Conservation (phyloP, 768 basidiomycete genomes). For the Lactarius akahatsu region DNA sequence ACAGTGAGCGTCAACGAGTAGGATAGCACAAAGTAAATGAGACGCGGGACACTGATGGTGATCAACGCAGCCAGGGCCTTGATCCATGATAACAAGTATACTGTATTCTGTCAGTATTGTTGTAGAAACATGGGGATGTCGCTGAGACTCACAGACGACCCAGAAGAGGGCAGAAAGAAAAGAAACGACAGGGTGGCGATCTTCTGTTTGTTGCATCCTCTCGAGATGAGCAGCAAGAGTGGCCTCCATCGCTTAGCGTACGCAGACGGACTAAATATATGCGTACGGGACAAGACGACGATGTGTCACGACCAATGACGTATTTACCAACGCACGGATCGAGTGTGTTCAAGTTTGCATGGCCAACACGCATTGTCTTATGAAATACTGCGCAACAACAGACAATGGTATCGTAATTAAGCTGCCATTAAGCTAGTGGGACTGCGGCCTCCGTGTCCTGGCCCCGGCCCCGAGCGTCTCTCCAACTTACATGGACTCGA, state of each 20-base stretch:
- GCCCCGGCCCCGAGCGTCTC: neutral
- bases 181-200: constrained; percentile 71
- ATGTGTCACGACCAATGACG: constrained; percentile 5
- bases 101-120: constrained; percentile 40
- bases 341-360: neutral
- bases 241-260: constrained; percentile 15
- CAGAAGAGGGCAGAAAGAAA: constrained; percentile 81
- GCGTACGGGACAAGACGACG: neutral
- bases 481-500: neutral
- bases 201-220: constrained; percentile 35
- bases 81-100: constrained; percentile 80
- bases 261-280: neutral
- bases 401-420: neutral
- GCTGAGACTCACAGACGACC: constrained; percentile 64
- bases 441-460: neutral
- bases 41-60: constrained; percentile 80
- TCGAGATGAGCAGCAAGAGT: constrained; percentile 9
- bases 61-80: constrained; percentile 72
- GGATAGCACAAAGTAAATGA: constrained; percentile 74
- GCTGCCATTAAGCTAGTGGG: neutral
- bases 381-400: neutral
- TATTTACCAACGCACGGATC: neutral
- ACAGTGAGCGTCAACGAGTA: constrained; percentile 91
- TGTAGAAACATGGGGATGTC: constrained; percentile 6
- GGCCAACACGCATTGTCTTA: neutral